These are phyloP conservation scores for Jaapia argillacea DNA, from an alignment of 768 basidiomycete species.

Conservation along the genomic window DNA sequence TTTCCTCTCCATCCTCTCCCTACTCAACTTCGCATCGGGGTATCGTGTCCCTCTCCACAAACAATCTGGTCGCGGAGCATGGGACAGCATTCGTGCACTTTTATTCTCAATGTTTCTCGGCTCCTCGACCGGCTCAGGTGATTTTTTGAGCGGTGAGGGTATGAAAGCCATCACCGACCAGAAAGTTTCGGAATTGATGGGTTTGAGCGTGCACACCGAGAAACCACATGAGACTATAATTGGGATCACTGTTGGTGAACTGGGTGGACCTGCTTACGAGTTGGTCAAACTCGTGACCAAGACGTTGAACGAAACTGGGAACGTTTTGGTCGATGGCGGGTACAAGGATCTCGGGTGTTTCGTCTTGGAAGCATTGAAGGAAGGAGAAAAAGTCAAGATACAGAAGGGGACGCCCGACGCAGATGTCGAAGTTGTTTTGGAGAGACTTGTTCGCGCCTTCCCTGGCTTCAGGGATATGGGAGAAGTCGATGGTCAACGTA, in stretches of 20 bases:
- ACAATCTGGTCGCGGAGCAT: constrained; percentile 71
- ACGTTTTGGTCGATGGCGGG: constrained; percentile 44
- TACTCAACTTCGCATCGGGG: constrained; percentile 79
- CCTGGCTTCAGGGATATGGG: constrained; percentile 80
- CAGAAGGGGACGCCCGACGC: constrained; percentile 19
- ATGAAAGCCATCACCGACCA: constrained; percentile 42
- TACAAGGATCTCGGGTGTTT: constrained; percentile 68
- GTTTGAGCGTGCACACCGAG: constrained; percentile 62
- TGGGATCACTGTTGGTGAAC: constrained; percentile 64
- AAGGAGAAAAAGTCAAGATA: constrained; percentile 29
- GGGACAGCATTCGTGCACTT: constrained; percentile 73
- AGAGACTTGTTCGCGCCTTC: constrained; percentile 62
- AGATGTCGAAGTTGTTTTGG: constrained; percentile 49
- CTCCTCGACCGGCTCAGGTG: constrained; percentile 42
- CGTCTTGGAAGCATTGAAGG: constrained; percentile 56
- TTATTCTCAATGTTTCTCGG: constrained; percentile 64
- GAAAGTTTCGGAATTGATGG: constrained; percentile 66
- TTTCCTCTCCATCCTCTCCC: constrained; percentile 63
- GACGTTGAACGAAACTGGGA: constrained; percentile 66
- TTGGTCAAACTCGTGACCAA: constrained; percentile 57
- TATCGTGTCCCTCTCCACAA: constrained; percentile 67
- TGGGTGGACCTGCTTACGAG: constrained; percentile 66
- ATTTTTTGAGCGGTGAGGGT: constrained; percentile 55
- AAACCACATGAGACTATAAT: constrained; percentile 56
- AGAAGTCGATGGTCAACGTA: constrained; percentile 53